Conservation (phyloP, 345 rosid species). For the Noccaea bulbosa region DNA sequence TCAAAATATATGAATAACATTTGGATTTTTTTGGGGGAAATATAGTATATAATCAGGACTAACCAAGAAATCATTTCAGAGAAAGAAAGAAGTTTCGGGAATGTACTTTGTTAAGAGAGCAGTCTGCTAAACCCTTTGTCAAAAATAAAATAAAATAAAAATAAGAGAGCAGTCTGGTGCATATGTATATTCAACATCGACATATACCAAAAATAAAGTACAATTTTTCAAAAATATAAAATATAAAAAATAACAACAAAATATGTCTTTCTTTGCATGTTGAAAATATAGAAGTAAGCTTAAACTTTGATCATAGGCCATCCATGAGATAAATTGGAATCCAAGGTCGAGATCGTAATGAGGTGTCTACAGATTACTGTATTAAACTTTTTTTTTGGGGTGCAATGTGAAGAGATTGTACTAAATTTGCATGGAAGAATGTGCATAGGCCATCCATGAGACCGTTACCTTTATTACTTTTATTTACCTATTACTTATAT, state of each 20-base stretch:
- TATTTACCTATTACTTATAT: slow-evolving; percentile 5
- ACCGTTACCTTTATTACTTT: slow-evolving; percentile 42
- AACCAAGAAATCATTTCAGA: slow-evolving; percentile 2
- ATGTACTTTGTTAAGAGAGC: slow-evolving; percentile 37
- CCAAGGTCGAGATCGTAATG: slow-evolving; percentile 39
- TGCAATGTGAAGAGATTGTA: background rate
- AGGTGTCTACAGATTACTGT: slow-evolving; percentile 30
- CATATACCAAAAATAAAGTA: slow-evolving; percentile 37
- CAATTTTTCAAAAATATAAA: background rate
- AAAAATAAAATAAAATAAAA: too few relatives aligned
- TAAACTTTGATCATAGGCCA: too few relatives aligned
- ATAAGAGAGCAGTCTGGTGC: slow-evolving; percentile 18
- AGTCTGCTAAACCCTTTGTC: too few relatives aligned
- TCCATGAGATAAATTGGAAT: slow-evolving; percentile 44
- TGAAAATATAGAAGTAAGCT: slow-evolving; percentile 6
- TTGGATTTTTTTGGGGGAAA: background rate
- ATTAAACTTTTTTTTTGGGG: slow-evolving; percentile 1
- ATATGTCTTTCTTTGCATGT: background rate
- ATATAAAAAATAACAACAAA: slow-evolving; percentile 22
- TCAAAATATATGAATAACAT: background rate
- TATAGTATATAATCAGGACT: background rate
- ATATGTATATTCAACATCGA: slow-evolving; percentile 28
- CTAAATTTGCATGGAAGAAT: slow-evolving; percentile 38
- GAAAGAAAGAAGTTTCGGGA: slow-evolving; percentile 32
- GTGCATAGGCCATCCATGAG: slow-evolving; percentile 48